Evolutionary conservation across 495 filamentous ascomycete genomes (phyloP), one percentile per base, ranked within the genome.

Genomic region (Aspergillus affinis): DNA sequence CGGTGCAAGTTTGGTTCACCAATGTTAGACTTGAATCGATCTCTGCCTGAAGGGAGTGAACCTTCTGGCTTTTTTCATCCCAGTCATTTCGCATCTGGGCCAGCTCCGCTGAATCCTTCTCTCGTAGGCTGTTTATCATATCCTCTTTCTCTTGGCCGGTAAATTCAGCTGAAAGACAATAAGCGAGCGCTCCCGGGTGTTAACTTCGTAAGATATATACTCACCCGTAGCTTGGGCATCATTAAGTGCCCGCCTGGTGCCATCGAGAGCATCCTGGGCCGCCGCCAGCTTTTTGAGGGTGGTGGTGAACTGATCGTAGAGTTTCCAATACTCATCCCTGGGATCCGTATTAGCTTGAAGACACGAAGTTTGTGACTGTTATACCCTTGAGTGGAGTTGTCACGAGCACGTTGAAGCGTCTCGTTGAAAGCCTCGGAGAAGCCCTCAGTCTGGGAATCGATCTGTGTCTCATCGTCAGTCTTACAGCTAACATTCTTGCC

Each of bases 81-180:
- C 78, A 73, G 49, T 82, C 80, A 21, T 66, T 67, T 15, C 80
- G 77, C 26, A 83, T 58, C 64, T 76, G 73, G 59, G 73, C 63
- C 36, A 81, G 61, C 61, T 84, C 81, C 32, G 69, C 61, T 6
- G 73, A 76, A 49, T 73, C 73, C 46, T 75, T 69, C 49, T 77
- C 74, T 60, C 80, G 82, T 52, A 84, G 64, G 58, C 77, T 76
- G 32, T 72, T 72, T 29, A 83, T 65, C 12, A 81, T 68, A 47
- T 83, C 78, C 20, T 78, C 61, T 54, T 82, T 80, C 51, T 84
- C 82, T 46, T 77, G 74, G 56, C 73, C 73, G 56, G 80, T 72
- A 26, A 84, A 65, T 52, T 63, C 68, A 49, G 79, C 81, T 82
- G 59, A 56, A 23, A 56, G 41, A 55, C 50, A 30, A 52, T 81